Evolutionary conservation across 768 basidiomycete species (phyloP).

Genomic region (Lactarius hatsudake): DNA sequence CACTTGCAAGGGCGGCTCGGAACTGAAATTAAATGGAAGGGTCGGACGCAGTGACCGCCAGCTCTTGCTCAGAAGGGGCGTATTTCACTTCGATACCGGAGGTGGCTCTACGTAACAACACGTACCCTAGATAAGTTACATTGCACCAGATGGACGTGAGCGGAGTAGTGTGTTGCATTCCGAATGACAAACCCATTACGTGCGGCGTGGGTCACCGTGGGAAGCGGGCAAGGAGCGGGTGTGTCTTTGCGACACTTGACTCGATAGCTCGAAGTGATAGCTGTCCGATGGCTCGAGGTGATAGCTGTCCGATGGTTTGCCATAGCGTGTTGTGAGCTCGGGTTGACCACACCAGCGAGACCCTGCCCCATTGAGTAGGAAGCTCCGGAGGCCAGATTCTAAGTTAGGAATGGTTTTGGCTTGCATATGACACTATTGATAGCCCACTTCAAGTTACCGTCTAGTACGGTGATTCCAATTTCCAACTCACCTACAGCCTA

Average conservation of each 20-base stretch:
- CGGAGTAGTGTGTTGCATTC: conserved; percentile 35
- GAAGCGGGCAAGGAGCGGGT: too few species aligned
- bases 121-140: conserved; percentile 34
- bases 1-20: conserved; percentile 41
- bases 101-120: conserved; percentile 27
- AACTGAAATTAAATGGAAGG: conserved; percentile 53
- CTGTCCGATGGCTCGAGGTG: too few species aligned
- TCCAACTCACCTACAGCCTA: too few species aligned
- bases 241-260: background rate
- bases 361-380: too few species aligned
- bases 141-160: conserved; percentile 33
- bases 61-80: background rate
- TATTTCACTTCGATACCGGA: conserved; percentile 12
- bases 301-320: conserved; percentile 47
- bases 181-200: conserved; percentile 33
- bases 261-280: conserved; percentile 2
- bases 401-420: too few species aligned
- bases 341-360: too few species aligned
- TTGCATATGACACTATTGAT: too few species aligned
- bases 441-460: too few species aligned
- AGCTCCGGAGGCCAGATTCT: too few species aligned
- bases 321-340: conserved; percentile 43
- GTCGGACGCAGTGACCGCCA: background rate
- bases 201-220: too few species aligned
- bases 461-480: too few species aligned